A percentile compares a stretch with the other conserved stretches of the same genome.
Conservation (phyloP, 345 rosid species). For the Citrus trifoliata region DNA sequence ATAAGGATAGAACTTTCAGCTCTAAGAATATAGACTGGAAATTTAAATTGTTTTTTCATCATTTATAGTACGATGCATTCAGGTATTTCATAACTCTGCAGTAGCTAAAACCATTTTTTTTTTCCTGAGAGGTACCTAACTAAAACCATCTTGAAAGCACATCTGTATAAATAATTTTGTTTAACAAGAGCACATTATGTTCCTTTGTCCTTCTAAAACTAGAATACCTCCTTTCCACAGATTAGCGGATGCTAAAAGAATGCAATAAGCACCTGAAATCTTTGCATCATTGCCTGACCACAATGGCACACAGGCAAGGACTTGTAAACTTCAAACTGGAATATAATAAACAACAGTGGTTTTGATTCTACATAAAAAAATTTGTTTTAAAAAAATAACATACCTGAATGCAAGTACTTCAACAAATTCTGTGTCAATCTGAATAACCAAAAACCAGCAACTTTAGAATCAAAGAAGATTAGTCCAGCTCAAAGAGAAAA, state of each 20-base stretch:
- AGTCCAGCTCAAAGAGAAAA: not conserved
- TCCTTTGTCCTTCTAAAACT: not conserved
- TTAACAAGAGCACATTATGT: not conserved
- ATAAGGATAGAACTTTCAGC: not conserved
- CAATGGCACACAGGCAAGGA: not conserved
- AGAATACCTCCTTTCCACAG: not conserved
- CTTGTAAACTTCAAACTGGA: not conserved
- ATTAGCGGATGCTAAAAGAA: not conserved
- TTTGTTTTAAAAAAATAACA: not conserved
- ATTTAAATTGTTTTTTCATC: not conserved
- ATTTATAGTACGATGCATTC: not conserved
- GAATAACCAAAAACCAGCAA: slow-evolving; percentile 20
- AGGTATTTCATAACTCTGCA: not conserved
- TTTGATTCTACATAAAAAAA: not conserved
- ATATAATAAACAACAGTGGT: not conserved
- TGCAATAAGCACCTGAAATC: not conserved
- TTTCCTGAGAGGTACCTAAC: not conserved
- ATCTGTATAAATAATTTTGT: not conserved
- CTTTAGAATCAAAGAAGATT: not conserved
- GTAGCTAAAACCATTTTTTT: not conserved
- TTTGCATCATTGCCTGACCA: not conserved
- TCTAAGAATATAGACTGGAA: not conserved
- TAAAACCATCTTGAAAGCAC: not conserved
- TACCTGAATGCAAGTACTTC: slow-evolving; percentile 89
- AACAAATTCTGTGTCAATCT: slow-evolving; percentile 77